Evolutionary conservation across 805 yeast species (phyloP), one percentile per base, ranked within the genome.

Genomic region (Wickerhamomyces ciferrii): DNA sequence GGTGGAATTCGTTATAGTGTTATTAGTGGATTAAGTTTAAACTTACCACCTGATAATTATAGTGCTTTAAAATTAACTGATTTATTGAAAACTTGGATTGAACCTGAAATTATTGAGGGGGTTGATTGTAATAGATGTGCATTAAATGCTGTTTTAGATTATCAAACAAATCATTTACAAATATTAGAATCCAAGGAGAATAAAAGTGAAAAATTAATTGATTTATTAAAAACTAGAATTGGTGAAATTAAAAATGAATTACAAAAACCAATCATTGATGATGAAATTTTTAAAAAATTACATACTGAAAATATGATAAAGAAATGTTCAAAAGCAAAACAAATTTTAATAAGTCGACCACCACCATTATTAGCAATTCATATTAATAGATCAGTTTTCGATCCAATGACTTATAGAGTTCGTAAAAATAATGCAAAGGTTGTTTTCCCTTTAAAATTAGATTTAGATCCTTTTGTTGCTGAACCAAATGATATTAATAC

Each of bases 91-190:
- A 79, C 81, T 39, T 87, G 90, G 88, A 78, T 74, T 6, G 74
- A 78, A 47, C 87, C 91, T 36, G 99, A 92, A 61, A 79, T 86
- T 20, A 90, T 92, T 48, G 91, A 88, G 53, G 96, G 90, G 41
- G 99, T 92, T 34, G 92, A 90, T 65, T 92, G 99, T 70, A 89
- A 91, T 59, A 75, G 98, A 57, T 92, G 98, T 70, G 92, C 95
- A 3, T 71, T 92, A 53, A 63, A 65, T 25, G 82, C 81, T 48
- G 83, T 87, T 13, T 67, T 65, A 43, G 74, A 71, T n/a, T 80
- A 74, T 51, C 65, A 84, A 31, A 43, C 55, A 18, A 69, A 63
- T 15, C 75, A 75, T 50, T 46, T 67, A 34, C 46, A 59, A 21
- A 42, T 67, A 52, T 48, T 63, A 54, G 48, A 63, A 51, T 32